Percentiles rank a stretch among this genome's conserved stretches.
These are phyloP conservation scores for Angomonas ambiguus DNA, from an alignment of 208 protist species.

Conservation along the genomic window DNA sequence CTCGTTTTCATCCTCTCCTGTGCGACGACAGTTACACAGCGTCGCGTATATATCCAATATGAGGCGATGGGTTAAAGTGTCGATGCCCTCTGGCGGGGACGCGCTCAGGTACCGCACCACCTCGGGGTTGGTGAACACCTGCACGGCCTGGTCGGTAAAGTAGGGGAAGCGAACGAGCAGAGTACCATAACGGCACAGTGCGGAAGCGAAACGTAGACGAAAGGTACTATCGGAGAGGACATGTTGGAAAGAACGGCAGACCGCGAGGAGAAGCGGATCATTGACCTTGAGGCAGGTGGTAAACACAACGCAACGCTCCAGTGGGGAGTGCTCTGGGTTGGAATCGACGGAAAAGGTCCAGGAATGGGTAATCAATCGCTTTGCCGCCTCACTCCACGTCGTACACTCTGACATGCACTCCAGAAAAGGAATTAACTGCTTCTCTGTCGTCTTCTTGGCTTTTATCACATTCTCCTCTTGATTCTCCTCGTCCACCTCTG, in stretches of 20 bases:
- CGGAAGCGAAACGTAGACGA: constrained; percentile 32
- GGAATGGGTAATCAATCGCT: background rate
- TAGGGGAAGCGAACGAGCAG: constrained; percentile 16
- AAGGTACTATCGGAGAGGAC: background rate
- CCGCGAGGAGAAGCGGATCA: background rate
- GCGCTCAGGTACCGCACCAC: constrained; percentile 37
- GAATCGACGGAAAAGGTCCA: background rate
- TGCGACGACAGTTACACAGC: background rate
- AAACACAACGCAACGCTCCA: background rate
- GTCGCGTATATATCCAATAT: constrained; percentile 28
- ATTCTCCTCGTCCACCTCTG: constrained; percentile 12
- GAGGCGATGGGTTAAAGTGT: constrained; percentile 55
- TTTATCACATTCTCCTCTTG: constrained; percentile 18
- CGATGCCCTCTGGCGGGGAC: constrained; percentile 21
- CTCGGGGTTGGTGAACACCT: constrained; percentile 62
- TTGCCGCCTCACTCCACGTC: background rate
- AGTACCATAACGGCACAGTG: constrained; percentile 55
- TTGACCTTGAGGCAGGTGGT: background rate
- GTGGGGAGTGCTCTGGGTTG: background rate
- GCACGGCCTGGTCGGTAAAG: constrained; percentile 31
- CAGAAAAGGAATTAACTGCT: background rate
- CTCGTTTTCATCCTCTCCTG: background rate
- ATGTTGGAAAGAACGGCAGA: background rate
- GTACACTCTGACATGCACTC: background rate
- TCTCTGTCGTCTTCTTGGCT: constrained; percentile 18